Evolutionary conservation across 768 basidiomycete genomes (phyloP).

Genomic region (Macrolepiota albuminosa): DNA sequence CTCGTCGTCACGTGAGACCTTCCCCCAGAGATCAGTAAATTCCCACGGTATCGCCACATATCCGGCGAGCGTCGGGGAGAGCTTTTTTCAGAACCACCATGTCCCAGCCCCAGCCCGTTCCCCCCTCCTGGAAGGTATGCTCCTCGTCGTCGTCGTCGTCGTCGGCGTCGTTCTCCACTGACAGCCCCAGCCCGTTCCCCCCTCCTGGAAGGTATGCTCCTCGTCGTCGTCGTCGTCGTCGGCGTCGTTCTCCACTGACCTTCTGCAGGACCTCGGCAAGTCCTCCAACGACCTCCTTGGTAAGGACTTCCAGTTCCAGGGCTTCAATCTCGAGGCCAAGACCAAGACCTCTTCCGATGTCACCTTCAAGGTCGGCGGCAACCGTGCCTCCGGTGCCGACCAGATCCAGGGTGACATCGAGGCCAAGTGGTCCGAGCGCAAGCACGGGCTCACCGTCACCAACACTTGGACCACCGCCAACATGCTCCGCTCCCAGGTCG

Average conservation of each 20-base stretch:
- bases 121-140: conserved; percentile 92
- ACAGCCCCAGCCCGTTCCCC: conserved; percentile 91
- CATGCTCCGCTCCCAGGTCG: conserved; percentile 84
- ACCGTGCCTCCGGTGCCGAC: conserved; percentile 66
- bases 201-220: conserved; percentile 86
- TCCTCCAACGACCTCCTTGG: conserved; percentile 91
- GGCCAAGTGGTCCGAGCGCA: conserved; percentile 88
- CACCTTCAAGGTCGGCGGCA: conserved; percentile 89
- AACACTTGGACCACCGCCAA: conserved; percentile 96
- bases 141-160: neutral
- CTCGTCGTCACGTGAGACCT: neutral
- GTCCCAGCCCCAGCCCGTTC: conserved; percentile 94
- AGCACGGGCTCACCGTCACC: conserved; percentile 92
- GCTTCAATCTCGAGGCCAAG: conserved; percentile 76
- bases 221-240: neutral
- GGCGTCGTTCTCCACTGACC: neutral
- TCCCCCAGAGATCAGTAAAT: conserved; percentile 12
- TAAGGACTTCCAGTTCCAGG: conserved; percentile 87
- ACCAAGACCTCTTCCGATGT: conserved; percentile 86
- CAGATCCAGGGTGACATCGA: conserved; percentile 89
- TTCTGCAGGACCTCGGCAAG: conserved; percentile 84
- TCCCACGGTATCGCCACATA: conserved; percentile 20
- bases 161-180: neutral
- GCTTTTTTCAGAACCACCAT: conserved; percentile 36
- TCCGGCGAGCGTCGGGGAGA: conserved; percentile 12